Conservation (phyloP, 768 basidiomycete genomes). For the Termitomyces sp. region DNA sequence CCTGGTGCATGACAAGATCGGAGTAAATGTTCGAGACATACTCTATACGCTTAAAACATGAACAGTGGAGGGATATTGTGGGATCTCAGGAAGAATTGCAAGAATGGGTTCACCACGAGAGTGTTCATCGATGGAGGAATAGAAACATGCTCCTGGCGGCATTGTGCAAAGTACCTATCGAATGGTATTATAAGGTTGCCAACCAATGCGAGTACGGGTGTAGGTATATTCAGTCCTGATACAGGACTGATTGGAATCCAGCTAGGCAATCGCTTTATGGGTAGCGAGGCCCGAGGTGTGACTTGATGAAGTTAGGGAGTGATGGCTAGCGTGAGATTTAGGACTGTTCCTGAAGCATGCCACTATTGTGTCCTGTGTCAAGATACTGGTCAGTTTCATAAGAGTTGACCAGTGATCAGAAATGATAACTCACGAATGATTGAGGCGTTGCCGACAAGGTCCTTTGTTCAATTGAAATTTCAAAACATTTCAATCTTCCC, state of each 20-base stretch:
- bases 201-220: background rate
- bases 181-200: background rate
- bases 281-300: background rate
- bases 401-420: background rate
- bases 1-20: no score
- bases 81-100: background rate
- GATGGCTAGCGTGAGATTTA: background rate
- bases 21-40: no score
- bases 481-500: background rate
- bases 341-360: background rate
- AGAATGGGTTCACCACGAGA: background rate
- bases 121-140: background rate
- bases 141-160: background rate
- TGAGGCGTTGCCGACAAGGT: background rate
- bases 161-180: background rate
- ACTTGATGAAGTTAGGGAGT: background rate
- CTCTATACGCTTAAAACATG: background rate
- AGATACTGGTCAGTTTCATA: background rate
- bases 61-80: background rate
- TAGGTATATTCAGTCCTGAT: background rate
- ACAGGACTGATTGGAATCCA: no score
- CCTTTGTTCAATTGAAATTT: background rate
- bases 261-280: no score
- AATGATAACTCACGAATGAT: background rate
- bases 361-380: background rate